Conservation (phyloP, 192 early-diverging fungal genomes). For the Geranomyces variabilis region DNA sequence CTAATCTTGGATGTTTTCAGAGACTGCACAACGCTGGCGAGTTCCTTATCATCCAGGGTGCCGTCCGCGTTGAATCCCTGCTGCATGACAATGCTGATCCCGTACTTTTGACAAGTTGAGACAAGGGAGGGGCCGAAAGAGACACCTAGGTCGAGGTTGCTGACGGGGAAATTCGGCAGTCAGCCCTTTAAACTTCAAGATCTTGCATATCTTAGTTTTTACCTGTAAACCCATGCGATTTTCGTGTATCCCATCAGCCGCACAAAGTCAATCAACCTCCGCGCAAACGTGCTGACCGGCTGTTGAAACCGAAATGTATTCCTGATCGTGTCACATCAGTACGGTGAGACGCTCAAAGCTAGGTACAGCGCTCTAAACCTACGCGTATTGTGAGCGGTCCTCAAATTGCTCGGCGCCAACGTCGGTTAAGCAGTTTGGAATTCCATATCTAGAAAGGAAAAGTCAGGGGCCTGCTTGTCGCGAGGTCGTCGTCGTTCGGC, state of each 20-base stretch:
- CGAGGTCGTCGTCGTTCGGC: background rate
- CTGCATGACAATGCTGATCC: background rate
- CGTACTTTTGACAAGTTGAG: background rate
- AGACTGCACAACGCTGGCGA: background rate
- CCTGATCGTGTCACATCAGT: background rate
- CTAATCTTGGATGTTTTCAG: background rate
- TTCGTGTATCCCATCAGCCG: background rate
- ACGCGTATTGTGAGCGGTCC: background rate
- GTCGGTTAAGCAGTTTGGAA: conserved; percentile 2
- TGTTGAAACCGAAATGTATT: background rate
- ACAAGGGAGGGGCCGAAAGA: background rate
- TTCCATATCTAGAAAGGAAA: background rate
- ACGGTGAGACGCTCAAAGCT: background rate
- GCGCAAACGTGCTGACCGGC: background rate
- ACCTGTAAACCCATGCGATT: conserved; percentile 1
- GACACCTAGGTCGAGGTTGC: background rate
- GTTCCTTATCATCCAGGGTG: background rate
- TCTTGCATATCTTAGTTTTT: background rate
- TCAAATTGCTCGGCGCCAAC: background rate
- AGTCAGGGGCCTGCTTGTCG: background rate
- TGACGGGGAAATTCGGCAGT: background rate
- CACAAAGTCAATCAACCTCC: background rate
- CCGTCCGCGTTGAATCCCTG: conserved; percentile 8
- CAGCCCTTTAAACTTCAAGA: background rate
- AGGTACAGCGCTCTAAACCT: background rate